These are phyloP conservation scores for Fusarium drepaniforme DNA, from an alignment of 2,329 filamentous ascomycete genomes.

Conservation along the genomic window DNA sequence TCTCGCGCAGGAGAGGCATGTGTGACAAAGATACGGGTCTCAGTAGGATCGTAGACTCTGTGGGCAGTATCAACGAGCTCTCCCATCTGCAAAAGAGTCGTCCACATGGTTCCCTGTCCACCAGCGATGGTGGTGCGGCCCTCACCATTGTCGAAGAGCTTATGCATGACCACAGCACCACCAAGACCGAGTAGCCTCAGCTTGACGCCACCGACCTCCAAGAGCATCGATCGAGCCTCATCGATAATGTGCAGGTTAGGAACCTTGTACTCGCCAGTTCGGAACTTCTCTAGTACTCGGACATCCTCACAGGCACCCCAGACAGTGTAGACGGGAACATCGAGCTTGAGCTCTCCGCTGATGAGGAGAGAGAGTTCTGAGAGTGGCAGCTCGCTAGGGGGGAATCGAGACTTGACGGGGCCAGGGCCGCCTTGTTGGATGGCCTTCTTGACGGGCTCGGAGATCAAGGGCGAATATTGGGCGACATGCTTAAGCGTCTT, in stretches of 20 bases:
- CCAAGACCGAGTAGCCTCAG: constrained; percentile 92
- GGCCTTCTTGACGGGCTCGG: constrained; percentile 78
- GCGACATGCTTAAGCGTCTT: constrained; percentile 99
- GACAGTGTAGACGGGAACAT: constrained; percentile 97
- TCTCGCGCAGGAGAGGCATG: constrained; percentile 97
- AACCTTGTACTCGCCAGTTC: constrained; percentile 97
- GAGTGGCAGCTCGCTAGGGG: constrained; percentile 84
- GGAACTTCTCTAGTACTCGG: constrained; percentile 95
- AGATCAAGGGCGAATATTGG: constrained; percentile 95
- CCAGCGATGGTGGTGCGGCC: constrained; percentile 98
- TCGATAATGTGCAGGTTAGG: constrained; percentile 98
- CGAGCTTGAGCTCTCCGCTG: constrained; percentile 88
- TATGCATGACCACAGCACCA: constrained; percentile 99
- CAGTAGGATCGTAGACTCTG: constrained; percentile 97
- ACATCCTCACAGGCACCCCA: constrained; percentile 99
- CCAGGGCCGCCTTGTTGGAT: constrained; percentile 76
- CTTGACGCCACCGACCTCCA: constrained; percentile 96
- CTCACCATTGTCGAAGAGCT: constrained; percentile 98
- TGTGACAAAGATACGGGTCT: constrained; percentile 96
- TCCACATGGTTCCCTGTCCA: constrained; percentile 99
- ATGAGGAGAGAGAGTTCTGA: constrained; percentile 94
- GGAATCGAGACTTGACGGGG: constrained; percentile 88
- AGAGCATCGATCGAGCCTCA: constrained; percentile 93
- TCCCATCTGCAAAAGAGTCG: constrained; percentile 96
- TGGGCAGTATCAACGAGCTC: constrained; percentile 98